Evolutionary conservation across 768 basidiomycete genomes (phyloP).

Genomic region (Galerina marginata): DNA sequence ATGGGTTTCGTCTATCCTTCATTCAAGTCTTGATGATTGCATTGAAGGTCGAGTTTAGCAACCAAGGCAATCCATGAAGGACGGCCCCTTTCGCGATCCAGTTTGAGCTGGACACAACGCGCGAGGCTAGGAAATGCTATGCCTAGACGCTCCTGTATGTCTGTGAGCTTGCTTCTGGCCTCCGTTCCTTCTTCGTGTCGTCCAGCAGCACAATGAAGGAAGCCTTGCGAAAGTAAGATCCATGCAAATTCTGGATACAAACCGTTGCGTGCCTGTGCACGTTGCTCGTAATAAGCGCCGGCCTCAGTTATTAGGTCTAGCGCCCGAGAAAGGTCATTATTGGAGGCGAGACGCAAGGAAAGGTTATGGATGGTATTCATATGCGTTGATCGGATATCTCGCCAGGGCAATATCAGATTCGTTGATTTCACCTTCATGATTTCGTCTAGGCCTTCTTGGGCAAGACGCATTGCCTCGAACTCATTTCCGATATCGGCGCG

Average conservation of each 20-base stretch:
- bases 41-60: background rate
- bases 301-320: conserved; percentile 1
- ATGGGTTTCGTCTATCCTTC: too few relatives aligned
- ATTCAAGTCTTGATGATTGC: background rate
- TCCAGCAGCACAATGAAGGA: conserved; percentile 10
- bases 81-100: background rate
- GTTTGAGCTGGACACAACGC: background rate
- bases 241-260: conserved; percentile 3
- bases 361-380: background rate
- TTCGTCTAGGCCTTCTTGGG: too few relatives aligned
- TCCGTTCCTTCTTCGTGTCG: conserved; percentile 1
- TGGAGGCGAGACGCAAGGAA: background rate
- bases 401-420: too few relatives aligned
- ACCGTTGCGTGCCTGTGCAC: conserved; percentile 4
- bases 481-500: too few relatives aligned
- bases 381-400: too few relatives aligned
- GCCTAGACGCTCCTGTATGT: too few relatives aligned
- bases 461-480: too few relatives aligned
- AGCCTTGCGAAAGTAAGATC: background rate
- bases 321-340: background rate
- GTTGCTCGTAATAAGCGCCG: conserved; percentile 1
- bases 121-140: conserved; percentile 1
- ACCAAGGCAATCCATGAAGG: background rate
- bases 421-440: too few relatives aligned
- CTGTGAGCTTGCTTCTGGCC: too few relatives aligned